phyloP scores from a whole-genome alignment of 2,329 filamentous ascomycete genomes.

The Microdochium bolleyi region DNA sequence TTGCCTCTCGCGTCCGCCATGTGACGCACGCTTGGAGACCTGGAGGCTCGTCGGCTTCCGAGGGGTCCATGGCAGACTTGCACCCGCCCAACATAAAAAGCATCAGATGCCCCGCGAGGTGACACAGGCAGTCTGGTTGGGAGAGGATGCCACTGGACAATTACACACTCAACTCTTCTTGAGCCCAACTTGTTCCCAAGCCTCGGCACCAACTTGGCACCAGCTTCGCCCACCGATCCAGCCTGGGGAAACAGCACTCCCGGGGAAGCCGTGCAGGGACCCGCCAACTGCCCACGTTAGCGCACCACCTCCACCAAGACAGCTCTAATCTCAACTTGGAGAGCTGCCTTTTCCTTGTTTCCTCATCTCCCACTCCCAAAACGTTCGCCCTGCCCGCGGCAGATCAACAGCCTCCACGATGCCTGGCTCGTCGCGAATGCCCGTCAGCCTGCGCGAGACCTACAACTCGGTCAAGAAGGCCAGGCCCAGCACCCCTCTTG shows the following conservation, averaged over 20 bases:
- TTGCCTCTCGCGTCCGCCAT: background rate
- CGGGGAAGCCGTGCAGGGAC: background rate
- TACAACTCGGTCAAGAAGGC: constrained; percentile 53
- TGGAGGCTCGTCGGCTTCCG: background rate
- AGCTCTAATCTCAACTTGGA: background rate
- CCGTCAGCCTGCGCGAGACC: constrained; percentile 61
- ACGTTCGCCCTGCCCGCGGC: background rate
- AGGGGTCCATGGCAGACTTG: background rate
- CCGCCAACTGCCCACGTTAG: background rate
- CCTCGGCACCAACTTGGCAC: background rate
- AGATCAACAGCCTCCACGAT: constrained; percentile 26
- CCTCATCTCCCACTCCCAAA: background rate
- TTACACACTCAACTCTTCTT: no score
- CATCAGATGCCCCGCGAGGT: no score
- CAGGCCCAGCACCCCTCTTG: constrained; percentile 45
- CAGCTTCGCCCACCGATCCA: background rate
- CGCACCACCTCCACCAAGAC: background rate
- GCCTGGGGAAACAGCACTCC: background rate
- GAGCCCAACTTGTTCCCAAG: no score
- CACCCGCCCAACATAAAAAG: background rate
- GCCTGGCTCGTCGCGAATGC: constrained; percentile 62
- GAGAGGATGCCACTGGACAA: no score
- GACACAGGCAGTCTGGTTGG: no score
- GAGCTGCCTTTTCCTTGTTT: background rate
- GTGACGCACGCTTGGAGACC: background rate